Evolutionary conservation across 1,284 basidiomycete genomes (phyloP).

Genomic region (Moesziomyces sp.): DNA sequence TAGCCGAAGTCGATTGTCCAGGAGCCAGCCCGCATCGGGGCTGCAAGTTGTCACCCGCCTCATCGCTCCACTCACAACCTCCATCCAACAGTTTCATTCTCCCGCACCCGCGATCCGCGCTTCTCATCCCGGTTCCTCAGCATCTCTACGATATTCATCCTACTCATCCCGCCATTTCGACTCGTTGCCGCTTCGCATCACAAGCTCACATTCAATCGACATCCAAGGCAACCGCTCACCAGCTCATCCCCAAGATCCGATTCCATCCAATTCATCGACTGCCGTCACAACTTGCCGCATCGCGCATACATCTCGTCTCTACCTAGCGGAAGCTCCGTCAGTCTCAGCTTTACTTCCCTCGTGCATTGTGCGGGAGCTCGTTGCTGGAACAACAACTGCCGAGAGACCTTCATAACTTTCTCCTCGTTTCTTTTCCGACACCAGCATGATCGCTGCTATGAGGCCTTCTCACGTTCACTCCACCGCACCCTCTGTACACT

Average conservation of each 20-base stretch:
- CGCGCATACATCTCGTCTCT: neutral
- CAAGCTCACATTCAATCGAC: neutral
- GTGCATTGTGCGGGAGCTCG: neutral
- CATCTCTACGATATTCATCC: neutral
- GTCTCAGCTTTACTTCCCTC: no score
- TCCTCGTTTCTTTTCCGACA: neutral
- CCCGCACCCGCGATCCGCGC: neutral
- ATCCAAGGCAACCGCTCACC: neutral
- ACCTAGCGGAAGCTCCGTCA: neutral
- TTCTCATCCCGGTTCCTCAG: neutral
- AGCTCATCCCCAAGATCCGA: neutral
- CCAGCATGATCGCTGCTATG: slow-evolving; percentile 58
- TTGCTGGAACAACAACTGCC: neutral
- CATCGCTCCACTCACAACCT: neutral
- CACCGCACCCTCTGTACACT: slow-evolving; percentile 41
- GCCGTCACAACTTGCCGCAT: neutral
- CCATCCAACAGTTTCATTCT: neutral
- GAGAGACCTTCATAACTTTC: neutral
- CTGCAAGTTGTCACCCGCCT: neutral
- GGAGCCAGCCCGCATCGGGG: neutral
- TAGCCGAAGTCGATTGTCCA: neutral
- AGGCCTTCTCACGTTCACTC: slow-evolving; percentile 45
- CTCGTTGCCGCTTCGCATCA: neutral
- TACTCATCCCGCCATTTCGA: neutral
- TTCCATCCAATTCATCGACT: neutral